A percentile compares a stretch with the other conserved stretches of the same genome.
These are phyloP conservation scores for Ceratocystis huliohia DNA, from an alignment of 2,329 filamentous ascomycete species.

Conservation along the genomic window DNA sequence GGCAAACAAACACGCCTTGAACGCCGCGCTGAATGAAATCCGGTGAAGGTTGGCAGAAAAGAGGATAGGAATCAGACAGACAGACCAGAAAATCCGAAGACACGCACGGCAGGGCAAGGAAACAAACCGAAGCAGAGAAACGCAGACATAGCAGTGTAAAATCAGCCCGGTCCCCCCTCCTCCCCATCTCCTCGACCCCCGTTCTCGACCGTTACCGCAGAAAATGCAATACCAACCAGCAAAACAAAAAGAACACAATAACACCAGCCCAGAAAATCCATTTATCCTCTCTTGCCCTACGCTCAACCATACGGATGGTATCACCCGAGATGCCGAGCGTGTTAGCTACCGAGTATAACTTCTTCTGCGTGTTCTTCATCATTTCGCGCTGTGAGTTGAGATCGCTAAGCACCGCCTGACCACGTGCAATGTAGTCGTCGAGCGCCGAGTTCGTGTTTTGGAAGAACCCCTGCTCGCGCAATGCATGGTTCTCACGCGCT, in stretches of 20 bases:
- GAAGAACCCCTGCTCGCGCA: slow-evolving; percentile 85
- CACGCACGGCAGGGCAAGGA: background rate
- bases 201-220: slow-evolving; percentile 44
- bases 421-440: slow-evolving; percentile 86
- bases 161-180: slow-evolving; percentile 17
- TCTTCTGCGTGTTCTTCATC: slow-evolving; percentile 84
- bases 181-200: background rate
- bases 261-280: slow-evolving; percentile 93
- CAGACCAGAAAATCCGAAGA: slow-evolving; percentile 18
- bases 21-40: slow-evolving; percentile 20
- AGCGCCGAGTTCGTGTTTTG: slow-evolving; percentile 67
- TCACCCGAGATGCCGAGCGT: slow-evolving; percentile 88
- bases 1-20: slow-evolving; percentile 8
- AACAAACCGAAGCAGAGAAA: slow-evolving; percentile 21
- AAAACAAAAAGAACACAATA: slow-evolving; percentile 77
- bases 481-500: slow-evolving; percentile 64
- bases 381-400: slow-evolving; percentile 83
- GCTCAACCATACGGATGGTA: slow-evolving; percentile 92
- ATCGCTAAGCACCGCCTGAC: slow-evolving; percentile 79
- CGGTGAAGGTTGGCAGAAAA: slow-evolving; percentile 1
- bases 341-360: slow-evolving; percentile 83
- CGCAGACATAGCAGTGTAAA: slow-evolving; percentile 11
- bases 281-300: slow-evolving; percentile 85
- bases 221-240: slow-evolving; percentile 80
- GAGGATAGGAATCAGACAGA: slow-evolving; percentile 17